Base-by-base conservation (phyloP, 2,329 filamentous ascomycete genomes). In the Esteya vermicola region DNA sequence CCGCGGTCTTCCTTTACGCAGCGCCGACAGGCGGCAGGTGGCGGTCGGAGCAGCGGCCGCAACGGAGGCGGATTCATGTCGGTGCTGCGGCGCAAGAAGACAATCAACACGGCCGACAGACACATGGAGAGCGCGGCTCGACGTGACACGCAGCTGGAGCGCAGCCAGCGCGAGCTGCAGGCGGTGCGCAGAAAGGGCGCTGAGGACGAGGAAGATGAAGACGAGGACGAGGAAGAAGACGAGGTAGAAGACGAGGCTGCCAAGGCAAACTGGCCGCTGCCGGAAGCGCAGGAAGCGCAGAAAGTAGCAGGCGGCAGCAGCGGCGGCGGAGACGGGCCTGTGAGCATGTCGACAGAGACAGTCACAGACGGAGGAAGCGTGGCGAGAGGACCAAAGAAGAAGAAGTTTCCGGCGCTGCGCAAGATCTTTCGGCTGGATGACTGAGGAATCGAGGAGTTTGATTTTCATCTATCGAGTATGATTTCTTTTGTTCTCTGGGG, bases 401-500 rank as follows among this genome's bases (percentile, higher is more conserved):
- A 83, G 67, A 81, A 78, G 57, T 84, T 85, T 56, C 67, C 68
- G 32, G 60, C 64, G 40, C 57, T 85, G 53, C 72, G 80, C 54
- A 72, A 66, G 54, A 78, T 80, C 55, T 81, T 85, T 57, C 56
- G 63, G 32, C 54, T 70, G 42, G 54, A 68, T 44, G 64, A 68
- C 28, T 51, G 37, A 35, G 30, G n/a, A 14, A 16, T 36, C 22
- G 21, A 35, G 21, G 27, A 10, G 8, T 21, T 16, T 22, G n/a
- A n/a, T 33, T 3, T 33, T 16, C 9, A 13, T 27, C 8, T 19
- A n/a, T 20, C 14, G n/a, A n/a, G n/a, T 36, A 12, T 18, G 33
- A 7, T 25, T 32, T 39, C 18, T 33, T 30, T 19, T 38, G 20
- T 38, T 13, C 13, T 14, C 25, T 38, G 9, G 3, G 12, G 5